Base-by-base conservation (phyloP, 148 eudicot species). In the Spergularia marina region DNA sequence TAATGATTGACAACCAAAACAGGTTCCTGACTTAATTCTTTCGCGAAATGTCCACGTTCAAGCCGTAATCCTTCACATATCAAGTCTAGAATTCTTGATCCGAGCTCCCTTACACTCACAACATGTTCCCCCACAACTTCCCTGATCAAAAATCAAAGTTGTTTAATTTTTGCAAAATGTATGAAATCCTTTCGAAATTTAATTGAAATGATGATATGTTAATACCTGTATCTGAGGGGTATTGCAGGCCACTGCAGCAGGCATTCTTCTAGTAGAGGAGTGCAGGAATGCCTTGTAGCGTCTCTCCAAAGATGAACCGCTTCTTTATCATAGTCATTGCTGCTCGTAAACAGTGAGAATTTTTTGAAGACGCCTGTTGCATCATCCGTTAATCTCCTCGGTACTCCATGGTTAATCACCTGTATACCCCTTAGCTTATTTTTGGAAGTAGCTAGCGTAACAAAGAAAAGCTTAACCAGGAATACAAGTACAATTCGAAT, bases 291-390 rank as follows among this genome's bases (percentile, higher is more conserved):
- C 61, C 72, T 80, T 30, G 86, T 20, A 61, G 80, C 76, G 14
- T 87, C 86, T 66, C 87, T 83, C 90, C 89, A 86, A 49, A 75
- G 63, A 63, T 89, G 84, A 75, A 77, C 68, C 17, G 78, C 81
- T 65, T 87, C 83, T 6, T 55, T 62, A 17, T 68, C 84, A 72
- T 41, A 79, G 55, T 69, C 63, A 3, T 65, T 65, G 70, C 64
- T 77, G 71, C 91, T 88, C 10, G 89, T 76, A 70, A 67, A 82
- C 13, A 82, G 73, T 70, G 71, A 68, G 79, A 82, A 85, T 34
- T 66, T 81, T 75, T 83, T 77, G 71, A 73, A 77, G 9, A 83
- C 79, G 10, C 41, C 39, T 54, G 76, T 53, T 25, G 88, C 73
- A 0, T 90, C 88, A 17, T 30, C 36, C 36, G 5, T 6, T 44